Evolutionary conservation across 192 early-diverging fungal genomes (phyloP), one percentile per base, ranked within the genome.

Genomic region (Paraglomus occultum): DNA sequence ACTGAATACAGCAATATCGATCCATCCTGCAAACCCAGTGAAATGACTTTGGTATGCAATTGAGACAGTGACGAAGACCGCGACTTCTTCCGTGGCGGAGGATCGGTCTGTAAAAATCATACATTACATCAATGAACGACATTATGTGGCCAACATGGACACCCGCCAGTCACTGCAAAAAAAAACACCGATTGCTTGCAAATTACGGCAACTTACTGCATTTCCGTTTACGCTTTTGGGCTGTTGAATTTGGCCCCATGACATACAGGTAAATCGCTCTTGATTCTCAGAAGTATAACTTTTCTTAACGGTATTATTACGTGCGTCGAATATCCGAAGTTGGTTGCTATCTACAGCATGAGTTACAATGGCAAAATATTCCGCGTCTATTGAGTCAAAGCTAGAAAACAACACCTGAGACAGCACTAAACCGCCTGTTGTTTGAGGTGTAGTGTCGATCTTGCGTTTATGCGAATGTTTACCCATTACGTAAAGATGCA

Each of bases 281-380:
- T 80, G 78, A 47, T 80, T 75, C 14, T 78, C 72, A 18, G 78
- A 78, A 69, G 67, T 70, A 48, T 79, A 82, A 62, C 83, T 80
- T 62, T 80, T 78, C 54, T 77, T 86, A 43, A 84, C 75, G 51
- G 71, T 83, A 48, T 80, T 76, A 18, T 76, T 76, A 65, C 76
- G 73, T 18, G 79, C 74, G 31, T 86, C 82, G 49, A 86, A 86
- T 61, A 86, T 73, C 39, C 83, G 77, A 10, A 86, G 74, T 49
- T 81, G 81, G 58, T 81, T 75, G 57, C 77, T 79, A 79, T 86
- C 84, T 63, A 84, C 71, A 72, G 79, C 76, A 20, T 79, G 83
- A 9, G 79, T 86, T 42, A 86, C 80, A 48, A 84, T 11, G 6
- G 66, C 66, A 53, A 67, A 67, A 44, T 38, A 54, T 10, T 52